phyloP scores from a whole-genome alignment of 1,284 basidiomycete species.

The Marasmius fiardii region DNA sequence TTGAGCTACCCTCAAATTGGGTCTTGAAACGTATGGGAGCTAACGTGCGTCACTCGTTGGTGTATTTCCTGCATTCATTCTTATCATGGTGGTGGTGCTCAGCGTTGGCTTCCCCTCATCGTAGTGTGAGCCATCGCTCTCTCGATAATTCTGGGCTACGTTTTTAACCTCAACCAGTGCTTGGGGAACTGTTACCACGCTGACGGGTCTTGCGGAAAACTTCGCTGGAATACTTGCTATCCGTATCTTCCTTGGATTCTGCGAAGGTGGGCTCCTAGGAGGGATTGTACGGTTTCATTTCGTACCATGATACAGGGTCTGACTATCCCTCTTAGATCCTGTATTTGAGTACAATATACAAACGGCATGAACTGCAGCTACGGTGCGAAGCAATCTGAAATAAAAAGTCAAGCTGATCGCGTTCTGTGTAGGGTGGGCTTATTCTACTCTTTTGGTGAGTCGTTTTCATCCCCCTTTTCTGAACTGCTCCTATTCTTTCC shows the following conservation, averaged over 20 bases:
- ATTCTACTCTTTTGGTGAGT: constrained; percentile 54
- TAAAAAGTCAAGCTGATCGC: constrained; percentile 4
- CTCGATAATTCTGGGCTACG: constrained; percentile 16
- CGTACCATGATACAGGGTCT: neutral
- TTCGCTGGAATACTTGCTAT: constrained; percentile 59
- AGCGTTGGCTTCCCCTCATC: constrained; percentile 60
- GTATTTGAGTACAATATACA: constrained; percentile 59
- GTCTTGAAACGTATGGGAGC: constrained; percentile 52
- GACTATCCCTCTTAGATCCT: constrained; percentile 36
- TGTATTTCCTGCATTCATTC: neutral
- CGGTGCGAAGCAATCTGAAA: constrained; percentile 32
- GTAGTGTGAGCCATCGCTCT: constrained; percentile 29
- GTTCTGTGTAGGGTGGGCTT: constrained; percentile 51
- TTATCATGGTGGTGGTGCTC: neutral
- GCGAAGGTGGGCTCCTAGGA: constrained; percentile 71
- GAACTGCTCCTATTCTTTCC: neutral
- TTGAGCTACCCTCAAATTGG: constrained; percentile 59
- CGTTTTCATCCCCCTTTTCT: neutral
- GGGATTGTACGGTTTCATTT: constrained; percentile 43
- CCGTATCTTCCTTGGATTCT: constrained; percentile 60
- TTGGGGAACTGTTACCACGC: constrained; percentile 57
- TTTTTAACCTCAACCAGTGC: constrained; percentile 10
- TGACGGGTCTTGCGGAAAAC: constrained; percentile 51
- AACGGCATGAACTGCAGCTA: constrained; percentile 56
- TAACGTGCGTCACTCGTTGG: constrained; percentile 29